phyloP scores from a whole-genome alignment of 192 early-diverging fungal species.

The Diversispora eburnea region DNA sequence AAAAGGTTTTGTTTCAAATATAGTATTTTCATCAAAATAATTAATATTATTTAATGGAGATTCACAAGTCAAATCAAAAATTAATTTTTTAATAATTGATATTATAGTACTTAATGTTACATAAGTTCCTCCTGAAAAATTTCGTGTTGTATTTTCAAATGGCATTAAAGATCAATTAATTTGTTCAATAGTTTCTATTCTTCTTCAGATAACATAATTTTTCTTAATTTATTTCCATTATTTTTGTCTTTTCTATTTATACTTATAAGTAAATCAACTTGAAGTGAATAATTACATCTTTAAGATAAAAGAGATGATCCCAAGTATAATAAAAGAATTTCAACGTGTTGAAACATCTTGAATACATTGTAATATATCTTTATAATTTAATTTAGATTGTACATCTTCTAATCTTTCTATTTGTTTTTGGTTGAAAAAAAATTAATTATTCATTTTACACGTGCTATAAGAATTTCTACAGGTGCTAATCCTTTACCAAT shows the following conservation, averaged over 20 bases:
- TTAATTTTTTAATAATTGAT: neutral
- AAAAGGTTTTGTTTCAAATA: neutral
- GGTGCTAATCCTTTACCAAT: neutral
- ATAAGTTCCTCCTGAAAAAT: conserved; percentile 3
- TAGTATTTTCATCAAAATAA: conserved; percentile 8
- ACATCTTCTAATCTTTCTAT: neutral
- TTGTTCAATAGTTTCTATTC: too few relatives aligned
- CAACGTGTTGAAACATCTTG: neutral
- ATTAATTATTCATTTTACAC: neutral
- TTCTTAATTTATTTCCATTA: neutral
- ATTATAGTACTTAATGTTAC: neutral
- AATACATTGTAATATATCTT: neutral
- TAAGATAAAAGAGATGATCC: conserved; percentile 1
- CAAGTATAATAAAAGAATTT: neutral
- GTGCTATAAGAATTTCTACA: neutral
- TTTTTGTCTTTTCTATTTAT: conserved; percentile 8
- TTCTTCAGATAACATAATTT: conserved; percentile 1
- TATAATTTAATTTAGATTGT: neutral
- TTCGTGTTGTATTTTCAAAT: neutral
- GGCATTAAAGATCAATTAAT: neutral
- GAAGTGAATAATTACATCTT: neutral
- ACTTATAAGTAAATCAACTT: neutral
- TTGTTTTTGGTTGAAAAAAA: neutral
- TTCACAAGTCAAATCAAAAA: neutral
- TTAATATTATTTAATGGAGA: neutral